phyloP scores from a whole-genome alignment of 2,329 filamentous ascomycete genomes.

The Metarhizium brunneum region DNA sequence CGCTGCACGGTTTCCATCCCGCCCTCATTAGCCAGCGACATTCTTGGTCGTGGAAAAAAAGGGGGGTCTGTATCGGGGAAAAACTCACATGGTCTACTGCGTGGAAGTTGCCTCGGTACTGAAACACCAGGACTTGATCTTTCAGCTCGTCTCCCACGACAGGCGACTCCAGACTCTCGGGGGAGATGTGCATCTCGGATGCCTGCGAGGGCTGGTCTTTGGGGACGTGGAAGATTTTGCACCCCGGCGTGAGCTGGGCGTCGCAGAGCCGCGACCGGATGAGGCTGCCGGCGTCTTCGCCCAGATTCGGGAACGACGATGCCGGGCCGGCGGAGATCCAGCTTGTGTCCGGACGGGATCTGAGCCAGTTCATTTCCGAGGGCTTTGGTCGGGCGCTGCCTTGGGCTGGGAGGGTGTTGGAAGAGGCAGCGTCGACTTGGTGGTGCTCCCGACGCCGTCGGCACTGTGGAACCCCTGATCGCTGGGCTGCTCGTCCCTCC shows the following conservation, averaged over 20 bases:
- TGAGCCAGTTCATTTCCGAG: constrained; percentile 14
- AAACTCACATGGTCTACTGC: constrained; percentile 56
- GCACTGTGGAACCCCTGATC: too few species aligned
- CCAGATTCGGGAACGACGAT: constrained; percentile 47
- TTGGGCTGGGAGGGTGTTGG: neutral
- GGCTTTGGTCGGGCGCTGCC: too few species aligned
- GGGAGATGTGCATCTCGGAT: constrained; percentile 20
- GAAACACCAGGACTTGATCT: constrained; percentile 57
- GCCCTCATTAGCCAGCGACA: neutral
- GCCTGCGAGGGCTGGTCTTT: constrained; percentile 27
- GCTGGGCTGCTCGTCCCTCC: too few species aligned
- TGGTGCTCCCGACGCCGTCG: too few species aligned
- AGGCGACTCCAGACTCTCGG: constrained; percentile 6
- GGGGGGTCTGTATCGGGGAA: neutral
- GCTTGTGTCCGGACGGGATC: constrained; percentile 8
- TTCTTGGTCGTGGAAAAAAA: neutral
- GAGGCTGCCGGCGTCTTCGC: constrained; percentile 27
- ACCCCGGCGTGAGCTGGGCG: constrained; percentile 34
- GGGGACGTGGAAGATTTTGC: constrained; percentile 48
- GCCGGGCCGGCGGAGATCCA: constrained; percentile 48
- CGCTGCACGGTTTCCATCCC: constrained; percentile 27
- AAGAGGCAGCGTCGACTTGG: neutral
- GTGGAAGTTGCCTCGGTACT: constrained; percentile 53
- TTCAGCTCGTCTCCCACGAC: constrained; percentile 24
- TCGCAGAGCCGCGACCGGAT: constrained; percentile 27